A percentile compares a stretch with the other conserved stretches of the same genome.
phyloP scores from a whole-genome alignment of 2,329 filamentous ascomycete species.

The Penicillium oxalicum region DNA sequence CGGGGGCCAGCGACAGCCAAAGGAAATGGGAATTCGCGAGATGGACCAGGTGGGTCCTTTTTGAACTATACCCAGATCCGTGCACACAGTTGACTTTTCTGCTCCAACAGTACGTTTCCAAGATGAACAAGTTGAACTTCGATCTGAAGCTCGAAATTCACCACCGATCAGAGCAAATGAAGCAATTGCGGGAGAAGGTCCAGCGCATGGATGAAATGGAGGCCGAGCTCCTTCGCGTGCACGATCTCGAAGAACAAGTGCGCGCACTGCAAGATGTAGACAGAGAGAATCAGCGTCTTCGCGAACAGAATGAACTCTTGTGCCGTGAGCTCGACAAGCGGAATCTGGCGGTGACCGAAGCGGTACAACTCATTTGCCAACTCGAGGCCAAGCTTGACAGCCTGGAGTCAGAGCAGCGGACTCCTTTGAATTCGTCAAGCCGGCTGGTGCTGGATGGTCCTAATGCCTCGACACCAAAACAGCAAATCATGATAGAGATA shows the following conservation, averaged over 20 bases:
- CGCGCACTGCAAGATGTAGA: slow-evolving; percentile 33
- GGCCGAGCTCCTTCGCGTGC: slow-evolving; percentile 31
- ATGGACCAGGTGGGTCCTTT: slow-evolving; percentile 35
- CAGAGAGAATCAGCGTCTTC: slow-evolving; percentile 32
- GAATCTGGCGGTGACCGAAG: slow-evolving; percentile 39
- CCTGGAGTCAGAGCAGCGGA: slow-evolving; percentile 20
- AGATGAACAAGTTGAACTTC: slow-evolving; percentile 41
- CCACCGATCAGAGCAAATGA: slow-evolving; percentile 36
- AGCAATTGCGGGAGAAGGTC: slow-evolving; percentile 33
- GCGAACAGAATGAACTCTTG: slow-evolving; percentile 35
- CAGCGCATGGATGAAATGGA: slow-evolving; percentile 33
- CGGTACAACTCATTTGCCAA: slow-evolving; percentile 40
- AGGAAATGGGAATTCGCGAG: slow-evolving; percentile 39
- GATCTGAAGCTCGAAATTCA: slow-evolving; percentile 41
- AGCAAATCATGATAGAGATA: slow-evolving; percentile 27
- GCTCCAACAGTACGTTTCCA: slow-evolving; percentile 36
- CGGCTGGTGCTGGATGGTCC: slow-evolving; percentile 24
- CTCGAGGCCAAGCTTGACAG: slow-evolving; percentile 37
- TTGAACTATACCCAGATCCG: neutral
- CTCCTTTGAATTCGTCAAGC: slow-evolving; percentile 22
- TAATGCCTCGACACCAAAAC: slow-evolving; percentile 26
- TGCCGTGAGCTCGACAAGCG: slow-evolving; percentile 35
- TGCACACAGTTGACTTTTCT: slow-evolving; percentile 11
- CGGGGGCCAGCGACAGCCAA: slow-evolving; percentile 29
- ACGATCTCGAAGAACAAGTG: slow-evolving; percentile 33